phyloP scores from a whole-genome alignment of 441 rosid species.

The Corymbia citriodora region DNA sequence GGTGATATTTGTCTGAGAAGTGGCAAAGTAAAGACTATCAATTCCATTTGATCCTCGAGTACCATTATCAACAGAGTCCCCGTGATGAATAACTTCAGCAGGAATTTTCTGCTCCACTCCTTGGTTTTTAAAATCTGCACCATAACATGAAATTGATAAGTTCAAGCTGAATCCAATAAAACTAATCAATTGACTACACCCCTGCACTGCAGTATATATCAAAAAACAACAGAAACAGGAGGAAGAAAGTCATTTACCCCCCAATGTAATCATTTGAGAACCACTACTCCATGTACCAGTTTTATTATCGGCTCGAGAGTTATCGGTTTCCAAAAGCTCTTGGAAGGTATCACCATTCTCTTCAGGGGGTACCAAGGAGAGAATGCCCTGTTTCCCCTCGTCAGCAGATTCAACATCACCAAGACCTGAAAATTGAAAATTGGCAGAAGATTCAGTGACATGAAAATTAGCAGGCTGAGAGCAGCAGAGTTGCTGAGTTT shows the following conservation, averaged over 20 bases:
- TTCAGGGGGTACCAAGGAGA: conserved; percentile 14
- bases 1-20: conserved; percentile 6
- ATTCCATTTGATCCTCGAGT: conserved; percentile 10
- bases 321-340: conserved; percentile 22
- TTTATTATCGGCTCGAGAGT: conserved; percentile 10
- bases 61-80: conserved; percentile 4
- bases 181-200: neutral
- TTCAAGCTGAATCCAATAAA: neutral
- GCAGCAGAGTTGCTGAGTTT: neutral
- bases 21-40: neutral
- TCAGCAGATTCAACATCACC: conserved; percentile 28
- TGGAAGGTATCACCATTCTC: conserved; percentile 15
- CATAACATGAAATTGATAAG: neutral
- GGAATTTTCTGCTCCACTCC: conserved; percentile 15
- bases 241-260: conserved; percentile 20
- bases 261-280: conserved; percentile 1
- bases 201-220: neutral
- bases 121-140: conserved; percentile 20
- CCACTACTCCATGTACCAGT: conserved; percentile 12
- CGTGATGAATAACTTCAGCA: neutral
- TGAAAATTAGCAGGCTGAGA: neutral
- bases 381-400: conserved; percentile 22
- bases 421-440: conserved; percentile 18
- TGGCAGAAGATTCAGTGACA: neutral
- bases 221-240: neutral